Conservation (phyloP, 169 alveolate species). For the Plasmodium blacklocki region DNA sequence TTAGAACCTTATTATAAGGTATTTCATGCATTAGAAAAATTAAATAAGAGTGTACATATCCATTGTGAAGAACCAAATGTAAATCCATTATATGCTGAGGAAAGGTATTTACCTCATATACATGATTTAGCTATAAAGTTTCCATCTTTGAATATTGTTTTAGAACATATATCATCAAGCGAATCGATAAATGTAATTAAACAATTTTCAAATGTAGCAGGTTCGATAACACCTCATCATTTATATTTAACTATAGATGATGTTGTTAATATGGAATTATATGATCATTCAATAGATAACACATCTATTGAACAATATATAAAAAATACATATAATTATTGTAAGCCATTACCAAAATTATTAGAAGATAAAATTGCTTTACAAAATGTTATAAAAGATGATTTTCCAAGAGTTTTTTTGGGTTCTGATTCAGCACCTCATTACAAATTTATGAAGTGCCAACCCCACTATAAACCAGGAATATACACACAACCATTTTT, state of each 20-base stretch:
- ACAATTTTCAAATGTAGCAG: conserved; percentile 79
- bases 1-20: conserved; percentile 82
- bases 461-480: conserved; percentile 83
- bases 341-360: conserved; percentile 85
- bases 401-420: conserved; percentile 77
- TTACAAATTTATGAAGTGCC: conserved; percentile 62
- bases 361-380: conserved; percentile 81
- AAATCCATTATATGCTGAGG: conserved; percentile 83
- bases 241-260: conserved; percentile 68
- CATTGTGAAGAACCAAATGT: conserved; percentile 85
- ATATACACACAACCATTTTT: conserved; percentile 85
- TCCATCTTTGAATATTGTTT: conserved; percentile 83
- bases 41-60: conserved; percentile 81
- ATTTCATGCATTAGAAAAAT: conserved; percentile 80
- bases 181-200: conserved; percentile 72
- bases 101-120: conserved; percentile 73
- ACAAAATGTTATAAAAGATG: conserved; percentile 67
- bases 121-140: conserved; percentile 79
- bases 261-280: conserved; percentile 40
- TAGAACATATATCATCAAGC: conserved; percentile 83
- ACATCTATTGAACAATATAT: conserved; percentile 57
- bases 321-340: conserved; percentile 82
- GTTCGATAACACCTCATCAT: conserved; percentile 74
- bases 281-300: conserved; percentile 79
- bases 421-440: conserved; percentile 91